These are phyloP conservation scores for Gonium pectorale DNA, from an alignment of 139 green algal species.

Conservation along the genomic window DNA sequence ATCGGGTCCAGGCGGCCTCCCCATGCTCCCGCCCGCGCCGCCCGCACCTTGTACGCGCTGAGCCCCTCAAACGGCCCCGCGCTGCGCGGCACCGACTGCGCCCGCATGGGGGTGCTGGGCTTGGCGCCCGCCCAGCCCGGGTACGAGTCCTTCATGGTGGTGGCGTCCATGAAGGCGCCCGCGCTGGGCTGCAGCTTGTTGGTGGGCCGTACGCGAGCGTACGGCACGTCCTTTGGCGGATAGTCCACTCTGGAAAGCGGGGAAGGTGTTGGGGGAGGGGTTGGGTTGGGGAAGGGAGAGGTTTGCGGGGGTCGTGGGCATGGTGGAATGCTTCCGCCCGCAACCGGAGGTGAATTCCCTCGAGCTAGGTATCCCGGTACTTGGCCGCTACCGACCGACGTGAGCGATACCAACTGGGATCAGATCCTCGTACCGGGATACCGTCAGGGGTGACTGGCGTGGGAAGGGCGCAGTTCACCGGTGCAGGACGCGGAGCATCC, in stretches of 20 bases:
- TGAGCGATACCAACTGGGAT: not conserved
- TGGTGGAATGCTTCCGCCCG: not conserved
- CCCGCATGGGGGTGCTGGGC: conserved; percentile 2
- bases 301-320: not conserved
- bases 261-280: not conserved
- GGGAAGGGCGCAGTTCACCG: no score
- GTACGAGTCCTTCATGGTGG: conserved; percentile 25
- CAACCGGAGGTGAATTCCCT: not conserved
- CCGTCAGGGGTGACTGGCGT: no score
- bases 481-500: no score
- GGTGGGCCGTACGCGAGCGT: conserved; percentile 5
- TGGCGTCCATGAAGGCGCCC: conserved; percentile 25
- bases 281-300: not conserved
- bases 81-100: conserved; percentile 23
- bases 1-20: no score
- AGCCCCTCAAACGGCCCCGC: conserved; percentile 27
- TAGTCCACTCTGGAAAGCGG: conserved; percentile 27
- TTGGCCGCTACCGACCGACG: not conserved
- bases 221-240: conserved; percentile 40
- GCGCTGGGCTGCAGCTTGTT: not conserved
- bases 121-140: conserved; percentile 6
- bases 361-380: not conserved
- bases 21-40: not conserved
- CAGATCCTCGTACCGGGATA: no score
- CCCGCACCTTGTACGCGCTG: conserved; percentile 31